A percentile compares a stretch with the other conserved stretches of the same genome.
Conservation (phyloP, 805 yeast species). For the Starmerella lactis-condensi region DNA sequence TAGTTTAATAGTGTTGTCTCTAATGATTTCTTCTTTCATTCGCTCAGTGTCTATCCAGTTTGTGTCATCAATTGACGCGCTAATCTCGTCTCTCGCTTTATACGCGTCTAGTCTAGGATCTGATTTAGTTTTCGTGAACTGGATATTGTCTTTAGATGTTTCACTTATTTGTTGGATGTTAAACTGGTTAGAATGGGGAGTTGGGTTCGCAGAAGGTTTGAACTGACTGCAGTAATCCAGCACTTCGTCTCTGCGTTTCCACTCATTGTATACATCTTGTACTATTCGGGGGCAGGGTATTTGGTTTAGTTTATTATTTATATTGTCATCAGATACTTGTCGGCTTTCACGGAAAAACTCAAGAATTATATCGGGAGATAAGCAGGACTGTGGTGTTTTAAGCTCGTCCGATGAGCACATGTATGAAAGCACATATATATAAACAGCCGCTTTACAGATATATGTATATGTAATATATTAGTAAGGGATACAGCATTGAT, state of each 20-base stretch:
- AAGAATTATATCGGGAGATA: conserved; percentile 15
- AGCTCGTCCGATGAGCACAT: too few species aligned
- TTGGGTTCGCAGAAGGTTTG: not conserved
- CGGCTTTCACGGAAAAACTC: conserved; percentile 20
- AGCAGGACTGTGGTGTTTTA: conserved; percentile 13
- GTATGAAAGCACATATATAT: too few species aligned
- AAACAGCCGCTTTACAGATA: too few species aligned
- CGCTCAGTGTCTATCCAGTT: conserved; percentile 12
- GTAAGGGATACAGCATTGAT: not conserved
- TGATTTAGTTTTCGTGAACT: conserved; percentile 12
- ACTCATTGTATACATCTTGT: conserved; percentile 10
- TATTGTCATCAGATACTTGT: conserved; percentile 18
- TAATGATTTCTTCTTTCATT: conserved; percentile 10
- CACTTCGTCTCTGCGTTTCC: conserved; percentile 13
- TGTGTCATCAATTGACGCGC: conserved; percentile 3
- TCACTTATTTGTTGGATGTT: conserved; percentile 2
- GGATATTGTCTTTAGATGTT: conserved; percentile 14
- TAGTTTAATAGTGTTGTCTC: conserved; percentile 12
- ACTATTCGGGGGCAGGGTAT: conserved; percentile 13
- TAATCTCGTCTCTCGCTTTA: conserved; percentile 14
- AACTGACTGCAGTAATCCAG: conserved; percentile 8
- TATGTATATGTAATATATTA: too few species aligned
- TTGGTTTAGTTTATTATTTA: conserved; percentile 18
- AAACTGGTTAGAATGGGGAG: too few species aligned
- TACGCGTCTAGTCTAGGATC: conserved; percentile 18